Conservation (phyloP, 2,329 filamentous ascomycete species). For the Chrysosporium keratinophilum region DNA sequence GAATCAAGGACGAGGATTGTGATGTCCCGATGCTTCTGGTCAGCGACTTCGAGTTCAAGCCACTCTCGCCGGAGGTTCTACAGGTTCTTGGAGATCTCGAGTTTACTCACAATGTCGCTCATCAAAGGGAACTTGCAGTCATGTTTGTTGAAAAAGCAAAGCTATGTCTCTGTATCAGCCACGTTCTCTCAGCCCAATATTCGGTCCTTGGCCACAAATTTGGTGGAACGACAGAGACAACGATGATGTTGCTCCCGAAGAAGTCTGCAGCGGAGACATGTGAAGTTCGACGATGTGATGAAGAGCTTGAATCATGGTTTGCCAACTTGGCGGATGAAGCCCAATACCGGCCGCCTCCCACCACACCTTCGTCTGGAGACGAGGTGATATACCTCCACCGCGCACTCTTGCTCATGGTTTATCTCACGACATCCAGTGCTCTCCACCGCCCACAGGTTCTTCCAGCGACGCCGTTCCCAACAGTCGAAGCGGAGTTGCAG, state of each 20-base stretch:
- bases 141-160: conserved; percentile 91
- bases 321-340: conserved; percentile 60
- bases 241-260: conserved; percentile 85
- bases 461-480: conserved; percentile 54
- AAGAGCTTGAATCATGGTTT: conserved; percentile 68
- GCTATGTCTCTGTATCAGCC: conserved; percentile 77
- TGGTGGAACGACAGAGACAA: conserved; percentile 58
- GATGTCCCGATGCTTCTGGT: conserved; percentile 83
- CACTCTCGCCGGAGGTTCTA: conserved; percentile 56
- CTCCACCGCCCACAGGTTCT: conserved; percentile 85
- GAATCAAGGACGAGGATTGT: conserved; percentile 87
- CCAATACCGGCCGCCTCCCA: conserved; percentile 55
- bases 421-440: conserved; percentile 82
- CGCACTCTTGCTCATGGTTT: conserved; percentile 85
- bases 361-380: conserved; percentile 40
- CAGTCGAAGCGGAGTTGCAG: conserved; percentile 57
- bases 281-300: conserved; percentile 67
- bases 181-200: conserved; percentile 83
- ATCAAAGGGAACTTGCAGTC: conserved; percentile 67
- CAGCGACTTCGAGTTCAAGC: conserved; percentile 69
- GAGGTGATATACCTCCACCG: conserved; percentile 57
- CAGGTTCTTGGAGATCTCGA: conserved; percentile 61
- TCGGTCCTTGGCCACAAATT: conserved; percentile 78
- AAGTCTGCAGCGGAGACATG: conserved; percentile 73
- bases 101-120: conserved; percentile 56